phyloP scores from a whole-genome alignment of 371 early-diverging fungal species.

The Coemansia sp. region DNA sequence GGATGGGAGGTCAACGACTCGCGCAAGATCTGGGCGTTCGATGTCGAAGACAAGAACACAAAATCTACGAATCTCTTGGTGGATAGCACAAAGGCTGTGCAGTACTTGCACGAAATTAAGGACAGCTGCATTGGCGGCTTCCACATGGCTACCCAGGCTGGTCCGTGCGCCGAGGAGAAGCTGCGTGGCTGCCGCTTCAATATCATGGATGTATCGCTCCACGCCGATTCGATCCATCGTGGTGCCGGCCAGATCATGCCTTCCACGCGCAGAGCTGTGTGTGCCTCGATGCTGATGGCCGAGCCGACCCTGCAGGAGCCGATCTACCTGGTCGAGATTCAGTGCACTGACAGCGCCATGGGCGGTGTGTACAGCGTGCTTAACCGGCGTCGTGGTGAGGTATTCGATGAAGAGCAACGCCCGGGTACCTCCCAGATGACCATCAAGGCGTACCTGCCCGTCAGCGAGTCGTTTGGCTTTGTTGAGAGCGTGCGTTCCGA shows the following conservation, averaged over 20 bases:
- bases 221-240: conserved; percentile 99
- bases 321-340: conserved; percentile 96
- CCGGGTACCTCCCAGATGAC: conserved; percentile 91
- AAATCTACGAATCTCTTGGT: conserved; percentile 98
- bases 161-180: conserved; percentile 92
- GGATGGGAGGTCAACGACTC: conserved; percentile 97
- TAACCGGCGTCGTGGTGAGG: conserved; percentile 96
- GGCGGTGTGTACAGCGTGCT: conserved; percentile 98
- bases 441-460: conserved; percentile 97
- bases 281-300: conserved; percentile 90
- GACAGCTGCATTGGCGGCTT: conserved; percentile 96
- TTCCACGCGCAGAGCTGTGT: conserved; percentile 94
- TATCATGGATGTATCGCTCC: conserved; percentile 96
- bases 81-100: conserved; percentile 97
- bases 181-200: conserved; percentile 98
- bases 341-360: conserved; percentile 91
- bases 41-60: conserved; percentile 94
- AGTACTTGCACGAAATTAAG: conserved; percentile 99
- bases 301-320: conserved; percentile 97
- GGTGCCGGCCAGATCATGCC: conserved; percentile 99
- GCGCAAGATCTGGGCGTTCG: conserved; percentile 99
- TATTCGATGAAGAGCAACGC: conserved; percentile 91
- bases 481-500: conserved; percentile 90
- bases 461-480: conserved; percentile 99
- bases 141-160: conserved; percentile 95